Conservation (phyloP, 805 yeast genomes). For the Hemisphaericaspora nanyangensis region DNA sequence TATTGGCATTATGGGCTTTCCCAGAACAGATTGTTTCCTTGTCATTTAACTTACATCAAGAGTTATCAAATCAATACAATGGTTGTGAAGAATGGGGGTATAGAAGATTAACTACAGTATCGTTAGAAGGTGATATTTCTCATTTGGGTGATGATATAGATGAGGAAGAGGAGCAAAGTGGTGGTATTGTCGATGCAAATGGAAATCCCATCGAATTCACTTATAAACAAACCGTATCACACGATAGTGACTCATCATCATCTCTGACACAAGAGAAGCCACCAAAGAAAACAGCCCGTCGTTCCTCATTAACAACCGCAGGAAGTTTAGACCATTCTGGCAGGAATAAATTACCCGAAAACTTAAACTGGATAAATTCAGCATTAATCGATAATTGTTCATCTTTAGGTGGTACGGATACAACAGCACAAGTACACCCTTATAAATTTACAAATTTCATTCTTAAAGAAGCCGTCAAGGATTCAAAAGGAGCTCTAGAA, state of each 20-base stretch:
- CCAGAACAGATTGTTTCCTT: slow-evolving; percentile 92
- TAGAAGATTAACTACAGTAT: slow-evolving; percentile 79
- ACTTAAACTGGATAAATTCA: slow-evolving; percentile 73
- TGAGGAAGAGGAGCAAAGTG: slow-evolving; percentile 17
- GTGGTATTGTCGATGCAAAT: no score
- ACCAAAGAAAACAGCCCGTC: slow-evolving; percentile 37
- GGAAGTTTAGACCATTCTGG: neutral
- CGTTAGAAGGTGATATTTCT: slow-evolving; percentile 77
- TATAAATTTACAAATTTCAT: slow-evolving; percentile 86
- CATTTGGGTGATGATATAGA: slow-evolving; percentile 22
- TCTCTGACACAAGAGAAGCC: slow-evolving; percentile 18
- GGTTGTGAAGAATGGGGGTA: slow-evolving; percentile 95
- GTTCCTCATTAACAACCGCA: slow-evolving; percentile 8
- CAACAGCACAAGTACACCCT: slow-evolving; percentile 97
- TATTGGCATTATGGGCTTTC: slow-evolving; percentile 93
- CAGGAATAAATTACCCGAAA: slow-evolving; percentile 45
- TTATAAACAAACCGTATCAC: slow-evolving; percentile 10
- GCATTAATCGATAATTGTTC: slow-evolving; percentile 70
- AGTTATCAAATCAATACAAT: slow-evolving; percentile 68
- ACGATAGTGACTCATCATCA: slow-evolving; percentile 14
- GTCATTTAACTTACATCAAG: slow-evolving; percentile 80
- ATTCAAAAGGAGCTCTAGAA: slow-evolving; percentile 69
- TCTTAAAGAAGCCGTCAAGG: slow-evolving; percentile 71
- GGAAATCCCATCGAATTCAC: slow-evolving; percentile 1
- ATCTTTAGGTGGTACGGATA: slow-evolving; percentile 73